phyloP scores from a whole-genome alignment of 2,329 filamentous ascomycete genomes.

The Fusarium dimerum region DNA sequence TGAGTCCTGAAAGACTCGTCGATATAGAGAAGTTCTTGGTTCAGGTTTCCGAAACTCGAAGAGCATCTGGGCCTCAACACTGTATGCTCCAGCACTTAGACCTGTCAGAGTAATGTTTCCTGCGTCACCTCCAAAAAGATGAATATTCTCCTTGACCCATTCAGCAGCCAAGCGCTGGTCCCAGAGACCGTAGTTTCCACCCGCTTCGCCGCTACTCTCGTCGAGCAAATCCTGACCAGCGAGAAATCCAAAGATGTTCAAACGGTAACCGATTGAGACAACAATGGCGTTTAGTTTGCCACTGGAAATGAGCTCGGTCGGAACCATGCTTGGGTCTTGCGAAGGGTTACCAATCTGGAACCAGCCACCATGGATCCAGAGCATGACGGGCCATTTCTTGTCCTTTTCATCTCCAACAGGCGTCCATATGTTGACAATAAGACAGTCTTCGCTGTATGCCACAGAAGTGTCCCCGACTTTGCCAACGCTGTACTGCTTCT shows the following conservation, averaged over 20 bases:
- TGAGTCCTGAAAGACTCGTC: slow-evolving; percentile 44
- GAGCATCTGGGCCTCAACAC: slow-evolving; percentile 42
- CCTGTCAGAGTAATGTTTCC: slow-evolving; percentile 47
- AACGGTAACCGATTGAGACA: slow-evolving; percentile 46
- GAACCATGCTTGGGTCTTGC: slow-evolving; percentile 42
- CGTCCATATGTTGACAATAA: slow-evolving; percentile 49
- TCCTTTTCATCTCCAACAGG: slow-evolving; percentile 29
- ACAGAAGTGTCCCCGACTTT: slow-evolving; percentile 28
- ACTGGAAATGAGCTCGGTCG: slow-evolving; percentile 42
- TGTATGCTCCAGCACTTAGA: slow-evolving; percentile 46
- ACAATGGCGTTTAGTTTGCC: slow-evolving; percentile 41
- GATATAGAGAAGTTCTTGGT: slow-evolving; percentile 27
- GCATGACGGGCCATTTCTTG: slow-evolving; percentile 33
- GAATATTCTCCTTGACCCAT: slow-evolving; percentile 52
- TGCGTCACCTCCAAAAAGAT: slow-evolving; percentile 46
- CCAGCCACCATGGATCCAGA: slow-evolving; percentile 46
- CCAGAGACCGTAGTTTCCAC: slow-evolving; percentile 43
- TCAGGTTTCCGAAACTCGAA: slow-evolving; percentile 34
- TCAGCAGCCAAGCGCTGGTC: slow-evolving; percentile 52
- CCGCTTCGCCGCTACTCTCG: slow-evolving; percentile 24
- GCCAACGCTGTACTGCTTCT: slow-evolving; percentile 34
- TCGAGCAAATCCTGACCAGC: slow-evolving; percentile 39
- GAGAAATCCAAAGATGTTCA: slow-evolving; percentile 50
- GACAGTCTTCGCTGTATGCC: slow-evolving; percentile 44
- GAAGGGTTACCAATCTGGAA: slow-evolving; percentile 47